phyloP scores from a whole-genome alignment of 2,329 filamentous ascomycete species.

The Trichoderma pleuroti region DNA sequence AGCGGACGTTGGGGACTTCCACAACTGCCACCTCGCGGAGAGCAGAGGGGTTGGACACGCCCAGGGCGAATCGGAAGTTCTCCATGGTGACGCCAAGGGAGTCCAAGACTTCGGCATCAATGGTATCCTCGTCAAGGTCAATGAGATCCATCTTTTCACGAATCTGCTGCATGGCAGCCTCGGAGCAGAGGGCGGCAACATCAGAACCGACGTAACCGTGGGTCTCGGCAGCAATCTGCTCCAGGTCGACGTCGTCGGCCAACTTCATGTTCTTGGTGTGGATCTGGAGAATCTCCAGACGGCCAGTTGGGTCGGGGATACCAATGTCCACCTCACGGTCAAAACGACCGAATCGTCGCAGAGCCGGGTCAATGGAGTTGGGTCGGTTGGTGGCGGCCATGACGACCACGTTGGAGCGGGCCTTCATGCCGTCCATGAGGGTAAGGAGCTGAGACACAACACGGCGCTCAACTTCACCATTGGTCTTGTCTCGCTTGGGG shows the following conservation, averaged over 20 bases:
- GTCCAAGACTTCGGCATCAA: constrained; percentile 96
- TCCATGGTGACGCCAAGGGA: constrained; percentile 99
- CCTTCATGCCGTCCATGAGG: constrained; percentile 99
- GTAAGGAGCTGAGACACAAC: constrained; percentile 97
- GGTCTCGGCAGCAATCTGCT: constrained; percentile 94
- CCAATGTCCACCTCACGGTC: constrained; percentile 98
- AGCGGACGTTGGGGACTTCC: constrained; percentile 97
- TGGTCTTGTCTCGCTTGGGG: constrained; percentile 99
- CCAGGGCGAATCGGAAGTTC: constrained; percentile 98
- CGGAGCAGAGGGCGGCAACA: constrained; percentile 95
- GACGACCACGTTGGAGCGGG: constrained; percentile 95
- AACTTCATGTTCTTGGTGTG: constrained; percentile 99
- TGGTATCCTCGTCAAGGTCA: constrained; percentile 97
- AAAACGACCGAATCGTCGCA: constrained; percentile 97
- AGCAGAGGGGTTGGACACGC: constrained; percentile 96
- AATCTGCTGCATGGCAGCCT: constrained; percentile 99
- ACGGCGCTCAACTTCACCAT: constrained; percentile 96
- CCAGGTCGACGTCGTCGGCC: constrained; percentile 90
- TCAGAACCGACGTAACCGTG: constrained; percentile 99
- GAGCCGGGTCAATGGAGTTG: constrained; percentile 96
- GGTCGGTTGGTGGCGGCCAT: constrained; percentile 99
- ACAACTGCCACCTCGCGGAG: constrained; percentile 98
- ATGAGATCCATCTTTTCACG: constrained; percentile 99
- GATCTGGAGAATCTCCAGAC: constrained; percentile 97
- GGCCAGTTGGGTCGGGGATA: constrained; percentile 94